These are phyloP conservation scores for Pittosporum tobira DNA, from an alignment of 129 eudicot species.

Conservation along the genomic window DNA sequence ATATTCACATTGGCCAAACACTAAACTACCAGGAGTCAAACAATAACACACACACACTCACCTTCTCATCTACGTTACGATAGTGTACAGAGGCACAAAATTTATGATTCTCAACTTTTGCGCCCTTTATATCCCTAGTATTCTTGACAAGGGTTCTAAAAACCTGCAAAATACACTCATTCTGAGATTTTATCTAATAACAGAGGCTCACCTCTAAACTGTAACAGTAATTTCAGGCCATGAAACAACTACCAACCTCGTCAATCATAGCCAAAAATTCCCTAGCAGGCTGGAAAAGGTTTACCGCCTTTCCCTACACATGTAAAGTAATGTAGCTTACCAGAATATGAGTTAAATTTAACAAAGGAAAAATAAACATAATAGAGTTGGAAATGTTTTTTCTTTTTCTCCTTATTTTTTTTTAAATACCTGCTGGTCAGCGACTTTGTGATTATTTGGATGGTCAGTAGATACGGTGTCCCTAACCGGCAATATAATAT, in stretches of 20 bases:
- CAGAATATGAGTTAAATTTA: not conserved
- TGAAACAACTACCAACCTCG: constrained; percentile 37
- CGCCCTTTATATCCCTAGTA: constrained; percentile 65
- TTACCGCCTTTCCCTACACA: constrained; percentile 64
- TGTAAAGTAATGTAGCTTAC: not conserved
- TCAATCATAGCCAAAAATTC: constrained; percentile 81
- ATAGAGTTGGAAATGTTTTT: too few species aligned
- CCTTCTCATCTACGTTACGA: constrained; percentile 93
- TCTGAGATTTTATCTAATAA: not conserved
- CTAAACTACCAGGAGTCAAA: too few species aligned
- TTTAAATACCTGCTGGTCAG: constrained; percentile 72
- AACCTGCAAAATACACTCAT: constrained; percentile 33
- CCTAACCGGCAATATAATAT: constrained; percentile 61
- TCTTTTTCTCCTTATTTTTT: too few species aligned
- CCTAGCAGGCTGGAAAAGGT: constrained; percentile 83
- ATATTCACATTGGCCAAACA: too few species aligned
- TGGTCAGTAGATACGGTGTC: constrained; percentile 22
- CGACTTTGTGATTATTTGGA: constrained; percentile 31
- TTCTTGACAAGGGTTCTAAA: constrained; percentile 70
- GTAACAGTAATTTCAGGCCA: not conserved
- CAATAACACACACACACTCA: too few species aligned
- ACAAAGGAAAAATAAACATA: not conserved
- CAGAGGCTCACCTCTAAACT: not conserved
- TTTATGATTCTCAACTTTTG: constrained; percentile 85
- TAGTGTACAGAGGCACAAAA: constrained; percentile 96